phyloP scores from a whole-genome alignment of 2,329 filamentous ascomycete species.

The Diaporthe australafricana region DNA sequence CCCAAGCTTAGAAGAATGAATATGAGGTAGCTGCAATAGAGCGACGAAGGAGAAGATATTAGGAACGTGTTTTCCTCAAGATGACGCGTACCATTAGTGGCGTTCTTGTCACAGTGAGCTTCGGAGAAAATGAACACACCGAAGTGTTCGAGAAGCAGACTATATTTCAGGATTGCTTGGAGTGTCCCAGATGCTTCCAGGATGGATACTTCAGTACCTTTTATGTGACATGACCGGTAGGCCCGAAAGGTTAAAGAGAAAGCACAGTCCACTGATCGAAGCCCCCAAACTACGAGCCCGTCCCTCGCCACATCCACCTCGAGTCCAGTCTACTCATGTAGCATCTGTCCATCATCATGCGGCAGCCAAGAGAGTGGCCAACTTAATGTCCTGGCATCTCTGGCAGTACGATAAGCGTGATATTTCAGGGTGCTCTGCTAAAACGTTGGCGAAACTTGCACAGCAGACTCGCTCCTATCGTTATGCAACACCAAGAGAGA shows the following conservation, averaged over 20 bases:
- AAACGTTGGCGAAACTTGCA: constrained; percentile 20
- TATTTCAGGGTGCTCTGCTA: neutral
- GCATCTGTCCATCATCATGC: neutral
- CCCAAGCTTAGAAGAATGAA: neutral
- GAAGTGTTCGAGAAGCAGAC: too few relatives aligned
- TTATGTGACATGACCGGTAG: too few relatives aligned
- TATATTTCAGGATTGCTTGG: too few relatives aligned
- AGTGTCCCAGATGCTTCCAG: too few relatives aligned
- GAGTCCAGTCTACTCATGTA: neutral
- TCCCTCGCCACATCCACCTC: neutral
- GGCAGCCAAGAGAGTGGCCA: neutral
- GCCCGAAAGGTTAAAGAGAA: neutral
- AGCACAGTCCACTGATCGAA: too few relatives aligned
- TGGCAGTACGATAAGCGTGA: neutral
- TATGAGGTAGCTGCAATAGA: neutral
- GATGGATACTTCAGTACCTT: too few relatives aligned
- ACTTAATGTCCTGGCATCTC: too few relatives aligned
- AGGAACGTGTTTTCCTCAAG: too few relatives aligned
- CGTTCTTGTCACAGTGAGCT: too few relatives aligned
- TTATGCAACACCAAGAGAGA: constrained; percentile 28
- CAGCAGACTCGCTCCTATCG: neutral
- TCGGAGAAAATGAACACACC: too few relatives aligned
- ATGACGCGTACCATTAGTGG: too few relatives aligned
- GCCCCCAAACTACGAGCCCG: neutral
- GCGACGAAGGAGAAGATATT: too few relatives aligned